Conservation (phyloP, 1,284 basidiomycete species). For the Tilletiopsis washingtonensis region DNA sequence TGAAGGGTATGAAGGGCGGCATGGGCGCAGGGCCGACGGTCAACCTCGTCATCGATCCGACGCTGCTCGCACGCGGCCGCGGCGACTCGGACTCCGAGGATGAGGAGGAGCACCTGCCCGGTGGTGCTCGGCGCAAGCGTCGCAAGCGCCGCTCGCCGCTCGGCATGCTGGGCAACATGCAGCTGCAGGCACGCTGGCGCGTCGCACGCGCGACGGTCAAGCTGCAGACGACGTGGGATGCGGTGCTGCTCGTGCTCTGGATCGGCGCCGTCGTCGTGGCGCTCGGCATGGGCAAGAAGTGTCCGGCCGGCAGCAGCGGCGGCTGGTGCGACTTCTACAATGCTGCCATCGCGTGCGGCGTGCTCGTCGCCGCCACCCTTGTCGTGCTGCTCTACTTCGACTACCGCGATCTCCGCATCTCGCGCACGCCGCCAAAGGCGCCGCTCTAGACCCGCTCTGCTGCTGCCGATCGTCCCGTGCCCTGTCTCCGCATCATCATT, state of each 20-base stretch:
- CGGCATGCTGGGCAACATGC: conserved; percentile 21
- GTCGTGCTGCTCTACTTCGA: conserved; percentile 24
- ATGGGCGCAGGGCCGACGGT: conserved; percentile 16
- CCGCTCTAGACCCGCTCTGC: too few relatives aligned
- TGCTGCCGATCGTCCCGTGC: too few relatives aligned
- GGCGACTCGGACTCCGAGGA: conserved; percentile 10
- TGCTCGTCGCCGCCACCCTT: conserved; percentile 11
- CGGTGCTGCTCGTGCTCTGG: conserved; percentile 22
- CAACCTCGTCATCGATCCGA: conserved; percentile 35
- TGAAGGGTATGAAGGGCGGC: neutral
- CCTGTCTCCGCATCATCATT: too few relatives aligned
- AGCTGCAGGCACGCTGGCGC: conserved; percentile 20
- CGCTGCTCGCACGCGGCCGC: conserved; percentile 8
- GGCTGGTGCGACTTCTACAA: conserved; percentile 36
- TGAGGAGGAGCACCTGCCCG: conserved; percentile 8
- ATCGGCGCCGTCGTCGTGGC: conserved; percentile 18
- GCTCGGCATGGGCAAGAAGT: conserved; percentile 20
- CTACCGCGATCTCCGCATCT: conserved; percentile 13
- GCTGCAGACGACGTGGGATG: conserved; percentile 24
- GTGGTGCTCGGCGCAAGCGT: conserved; percentile 8
- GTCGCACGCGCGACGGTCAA: conserved; percentile 19
- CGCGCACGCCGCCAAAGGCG: conserved; percentile 13
- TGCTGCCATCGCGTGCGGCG: conserved; percentile 24
- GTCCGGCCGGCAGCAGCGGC: conserved; percentile 13
- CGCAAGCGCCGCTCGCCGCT: conserved; percentile 11